Evolutionary conservation across 306 rosid genomes (phyloP), one percentile per base, ranked within the genome.

Genomic region (Ceratonia siliqua): DNA sequence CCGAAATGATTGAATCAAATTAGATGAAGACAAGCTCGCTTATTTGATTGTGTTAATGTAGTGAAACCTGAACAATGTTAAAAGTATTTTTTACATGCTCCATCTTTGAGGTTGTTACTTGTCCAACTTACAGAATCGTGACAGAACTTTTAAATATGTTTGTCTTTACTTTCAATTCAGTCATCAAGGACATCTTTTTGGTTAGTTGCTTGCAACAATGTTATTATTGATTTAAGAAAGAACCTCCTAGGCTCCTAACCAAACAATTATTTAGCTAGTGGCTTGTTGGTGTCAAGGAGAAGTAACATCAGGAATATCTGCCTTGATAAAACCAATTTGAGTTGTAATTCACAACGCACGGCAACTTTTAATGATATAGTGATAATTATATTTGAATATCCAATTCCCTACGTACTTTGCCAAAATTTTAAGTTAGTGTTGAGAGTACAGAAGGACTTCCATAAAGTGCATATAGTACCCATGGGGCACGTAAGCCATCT

Each of bases 271-370:
- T 56, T 27, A 30, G 15, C 15, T 62, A 36, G 46, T 36, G 15
- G 48, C 1, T 62, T 62, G 58, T 17, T 17, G 58, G 18, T 28
- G 43, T 45, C 10, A n/a, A 43, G 13, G 27, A 13, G 21, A 45
- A 30, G 24, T 45, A 43, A 27, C 56, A 45, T 45, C 25, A 43
- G 27, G 21, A 45, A 45, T 2, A 68, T 35, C 20, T 46, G 21
- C 43, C 43, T 35, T 58, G 38, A 68, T 58, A 55, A 65, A 66
- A 30, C 52, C 59, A 28, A 30, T 32, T 21, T 76, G 22, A 56
- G 14, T 11, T 8, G 30, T 20, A 52, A 11, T 56, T 70, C 28
- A 25, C 24, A 27, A 13, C 43, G 43, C 43, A 20, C 14, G 14
- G 18, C 59, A 12, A 30, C 69, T 43, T 25, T 62, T 28, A 50